These are phyloP conservation scores for Bipolaris gigantea DNA, from an alignment of 2,329 filamentous ascomycete species.

Conservation along the genomic window DNA sequence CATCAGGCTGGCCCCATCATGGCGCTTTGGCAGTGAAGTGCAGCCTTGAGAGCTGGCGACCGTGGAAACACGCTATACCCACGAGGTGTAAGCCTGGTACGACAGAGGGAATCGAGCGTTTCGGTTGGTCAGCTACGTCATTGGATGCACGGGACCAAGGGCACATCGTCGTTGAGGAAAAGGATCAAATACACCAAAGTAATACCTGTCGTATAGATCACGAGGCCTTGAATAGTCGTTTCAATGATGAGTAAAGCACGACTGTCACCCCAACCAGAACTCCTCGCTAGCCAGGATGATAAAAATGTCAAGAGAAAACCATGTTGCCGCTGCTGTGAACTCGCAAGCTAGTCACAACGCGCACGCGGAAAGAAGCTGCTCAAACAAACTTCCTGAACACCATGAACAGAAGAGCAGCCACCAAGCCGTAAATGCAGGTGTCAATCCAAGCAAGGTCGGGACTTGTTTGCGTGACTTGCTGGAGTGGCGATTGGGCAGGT, in stretches of 20 bases:
- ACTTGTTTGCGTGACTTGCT: slow-evolving; percentile 30
- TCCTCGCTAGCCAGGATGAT: not conserved
- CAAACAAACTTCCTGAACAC: slow-evolving; percentile 55
- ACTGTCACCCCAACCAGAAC: not conserved
- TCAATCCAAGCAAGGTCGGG: slow-evolving; percentile 74
- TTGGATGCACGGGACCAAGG: not conserved
- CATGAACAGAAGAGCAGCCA: slow-evolving; percentile 71
- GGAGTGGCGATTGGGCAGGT: slow-evolving; percentile 10
- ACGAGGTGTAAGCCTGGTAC: too few species aligned
- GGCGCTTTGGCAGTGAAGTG: not conserved
- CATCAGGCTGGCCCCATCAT: not conserved
- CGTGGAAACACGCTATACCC: too few species aligned
- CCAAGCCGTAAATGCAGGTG: slow-evolving; percentile 72
- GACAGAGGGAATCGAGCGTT: too few species aligned
- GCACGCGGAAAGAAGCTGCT: not conserved
- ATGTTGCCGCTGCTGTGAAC: not conserved
- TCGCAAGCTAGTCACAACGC: not conserved
- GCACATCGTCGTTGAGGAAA: not conserved
- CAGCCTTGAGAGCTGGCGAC: too few species aligned
- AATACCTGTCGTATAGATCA: not conserved
- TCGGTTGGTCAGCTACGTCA: too few species aligned
- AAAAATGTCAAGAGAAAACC: not conserved
- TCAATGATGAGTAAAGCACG: too few species aligned
- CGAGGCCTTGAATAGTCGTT: too few species aligned
- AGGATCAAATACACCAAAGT: not conserved